phyloP scores from a whole-genome alignment of 441 rosid species.

The Cnidoscolus chayamansa region DNA sequence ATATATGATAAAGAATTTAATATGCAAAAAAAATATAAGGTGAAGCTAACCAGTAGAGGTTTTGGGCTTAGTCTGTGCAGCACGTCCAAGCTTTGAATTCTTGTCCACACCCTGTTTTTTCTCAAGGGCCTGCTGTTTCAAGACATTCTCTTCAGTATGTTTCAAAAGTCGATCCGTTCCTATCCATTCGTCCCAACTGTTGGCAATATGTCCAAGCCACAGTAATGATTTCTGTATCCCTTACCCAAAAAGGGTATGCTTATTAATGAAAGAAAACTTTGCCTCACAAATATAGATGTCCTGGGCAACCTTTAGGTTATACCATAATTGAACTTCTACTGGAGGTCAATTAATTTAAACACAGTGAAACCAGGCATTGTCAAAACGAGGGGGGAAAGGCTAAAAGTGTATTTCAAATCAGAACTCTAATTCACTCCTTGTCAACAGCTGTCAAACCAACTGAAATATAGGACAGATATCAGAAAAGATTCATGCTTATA shows the following conservation, averaged over 20 bases:
- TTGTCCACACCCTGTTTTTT: conserved; percentile 81
- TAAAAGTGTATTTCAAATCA: neutral
- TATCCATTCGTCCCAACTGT: conserved; percentile 99
- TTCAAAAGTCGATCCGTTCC: conserved; percentile 81
- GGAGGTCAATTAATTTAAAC: neutral
- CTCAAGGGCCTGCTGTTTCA: conserved; percentile 80
- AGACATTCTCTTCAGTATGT: conserved; percentile 72
- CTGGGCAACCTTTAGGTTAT: conserved; percentile 11
- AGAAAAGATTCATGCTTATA: neutral
- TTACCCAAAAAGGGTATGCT: conserved; percentile 31
- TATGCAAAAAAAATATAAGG: conserved; percentile 3
- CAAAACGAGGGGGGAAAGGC: neutral
- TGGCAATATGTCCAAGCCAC: conserved; percentile 60
- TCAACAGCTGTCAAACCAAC: neutral
- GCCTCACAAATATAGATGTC: conserved; percentile 8
- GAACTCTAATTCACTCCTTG: neutral
- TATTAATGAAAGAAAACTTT: conserved; percentile 35
- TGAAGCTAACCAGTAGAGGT: conserved; percentile 60
- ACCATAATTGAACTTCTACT: neutral
- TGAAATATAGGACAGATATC: neutral
- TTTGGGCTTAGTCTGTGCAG: conserved; percentile 70
- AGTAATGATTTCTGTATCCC: conserved; percentile 44
- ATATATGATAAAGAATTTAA: neutral
- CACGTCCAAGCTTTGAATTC: conserved; percentile 73
- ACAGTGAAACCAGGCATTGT: neutral